Evolutionary conservation across 2,329 filamentous ascomycete genomes (phyloP).

Genomic region (Trichophyton simii): DNA sequence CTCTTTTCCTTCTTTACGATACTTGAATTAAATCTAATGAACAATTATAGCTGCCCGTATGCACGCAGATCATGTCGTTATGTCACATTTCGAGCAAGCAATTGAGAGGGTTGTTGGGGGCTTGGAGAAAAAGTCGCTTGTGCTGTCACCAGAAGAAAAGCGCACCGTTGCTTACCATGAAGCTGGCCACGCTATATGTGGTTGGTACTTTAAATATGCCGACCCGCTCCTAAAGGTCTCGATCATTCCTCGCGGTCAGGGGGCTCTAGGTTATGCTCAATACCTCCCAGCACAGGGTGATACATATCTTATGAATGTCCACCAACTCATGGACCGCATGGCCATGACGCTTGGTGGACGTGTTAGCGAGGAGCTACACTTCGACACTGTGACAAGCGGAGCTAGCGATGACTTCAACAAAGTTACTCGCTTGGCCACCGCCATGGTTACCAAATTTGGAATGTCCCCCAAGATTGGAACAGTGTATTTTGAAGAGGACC

Average conservation of each 20-base stretch:
- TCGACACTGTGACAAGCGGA: constrained; percentile 88
- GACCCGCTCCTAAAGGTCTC: constrained; percentile 96
- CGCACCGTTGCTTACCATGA: constrained; percentile 95
- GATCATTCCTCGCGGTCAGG: constrained; percentile 92
- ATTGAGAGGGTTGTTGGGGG: constrained; percentile 96
- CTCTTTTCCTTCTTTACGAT: neutral
- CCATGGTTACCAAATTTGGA: constrained; percentile 99
- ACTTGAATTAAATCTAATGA: constrained; percentile 2
- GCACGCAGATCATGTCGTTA: constrained; percentile 66
- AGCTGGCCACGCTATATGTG: constrained; percentile 94
- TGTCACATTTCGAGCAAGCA: constrained; percentile 90
- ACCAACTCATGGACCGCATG: constrained; percentile 98
- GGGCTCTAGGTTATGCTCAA: constrained; percentile 88
- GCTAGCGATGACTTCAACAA: constrained; percentile 98
- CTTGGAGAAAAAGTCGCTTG: constrained; percentile 91
- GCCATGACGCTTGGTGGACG: constrained; percentile 96
- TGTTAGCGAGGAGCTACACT: constrained; percentile 91
- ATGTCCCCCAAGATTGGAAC: constrained; percentile 94
- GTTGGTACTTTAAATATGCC: constrained; percentile 94
- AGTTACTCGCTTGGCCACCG: constrained; percentile 86
- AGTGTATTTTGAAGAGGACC: constrained; percentile 74
- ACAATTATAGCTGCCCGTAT: constrained; percentile 58
- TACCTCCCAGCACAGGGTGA: constrained; percentile 77
- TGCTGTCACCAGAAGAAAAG: constrained; percentile 88
- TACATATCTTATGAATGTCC: constrained; percentile 87